Base-by-base conservation (phyloP, 2,329 filamentous ascomycete species). In the Aspergillus sojae region DNA sequence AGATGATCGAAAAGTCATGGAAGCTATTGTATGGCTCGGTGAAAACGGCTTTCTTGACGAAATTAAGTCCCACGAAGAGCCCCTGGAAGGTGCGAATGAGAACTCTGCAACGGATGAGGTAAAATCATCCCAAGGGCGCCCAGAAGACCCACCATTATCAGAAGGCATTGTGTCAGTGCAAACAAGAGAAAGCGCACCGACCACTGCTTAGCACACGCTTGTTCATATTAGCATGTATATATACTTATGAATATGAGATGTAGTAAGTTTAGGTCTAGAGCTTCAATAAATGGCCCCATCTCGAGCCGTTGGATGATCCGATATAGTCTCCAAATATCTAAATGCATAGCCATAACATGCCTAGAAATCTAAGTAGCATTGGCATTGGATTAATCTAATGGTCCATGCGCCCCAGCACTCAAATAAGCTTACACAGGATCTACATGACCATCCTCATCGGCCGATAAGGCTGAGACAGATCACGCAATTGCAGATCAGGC, bases 21-120 rank as follows among this genome's bases (percentile, higher is more conserved):
- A 77, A 65, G 77, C 76, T 48, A 82, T 83, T 62, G 65, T 71
- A 58, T 78, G 72, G 72, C 68, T 83, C 9, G 81, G 81, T 1
- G 75, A 81, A 50, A 74, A 76, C 54, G 79, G 80, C 36, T 50
- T 78, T 46, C 72, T 82, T 23, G 75, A 77, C 26, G 70, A 70
- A 43, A 63, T 65, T n/a, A 65, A 62, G 4, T 21, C 36, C 32
- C 52, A 52, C 30, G 46, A 46, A 23, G 28, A 53, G 26, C 3
- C 48, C 10, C 30, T 43, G 52, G 48, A 32, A 21, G 34, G 12
- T 45, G 26, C 26, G n/a, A 45, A 26, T 9, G 21, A 45, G 46
- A 45, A 21, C n/a, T 36, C 52, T 10, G 32, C 32, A 26, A 23
- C 21, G 3, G 52, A 16, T 55, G 52, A 21, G n/a, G 52, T 55